Evolutionary conservation across 1,139 yeast species (phyloP).

Genomic region (Pichia sp.): DNA sequence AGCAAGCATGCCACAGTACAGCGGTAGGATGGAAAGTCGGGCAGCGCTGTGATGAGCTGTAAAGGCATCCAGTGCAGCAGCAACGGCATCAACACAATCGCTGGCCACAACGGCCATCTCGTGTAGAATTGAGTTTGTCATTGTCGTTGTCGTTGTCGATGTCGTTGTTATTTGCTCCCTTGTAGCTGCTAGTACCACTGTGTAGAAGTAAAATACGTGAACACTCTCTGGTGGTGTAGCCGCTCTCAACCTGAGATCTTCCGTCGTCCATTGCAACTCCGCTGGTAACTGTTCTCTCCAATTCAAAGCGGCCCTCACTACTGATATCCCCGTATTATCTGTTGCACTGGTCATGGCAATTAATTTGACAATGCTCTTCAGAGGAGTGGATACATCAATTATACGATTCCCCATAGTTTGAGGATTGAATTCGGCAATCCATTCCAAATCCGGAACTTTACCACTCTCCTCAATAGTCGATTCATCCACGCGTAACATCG

Average conservation of each 20-base stretch:
- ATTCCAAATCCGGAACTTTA: slow-evolving; percentile 40
- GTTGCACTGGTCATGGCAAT: slow-evolving; percentile 35
- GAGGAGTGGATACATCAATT: slow-evolving; percentile 22
- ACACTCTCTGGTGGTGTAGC: slow-evolving; percentile 44
- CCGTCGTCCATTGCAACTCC: slow-evolving; percentile 17
- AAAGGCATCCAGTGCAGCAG: too few relatives aligned
- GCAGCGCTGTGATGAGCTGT: too few relatives aligned
- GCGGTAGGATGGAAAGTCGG: too few relatives aligned
- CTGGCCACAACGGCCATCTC: too few relatives aligned
- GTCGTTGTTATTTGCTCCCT: too few relatives aligned
- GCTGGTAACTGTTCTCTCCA: slow-evolving; percentile 8
- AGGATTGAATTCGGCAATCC: slow-evolving; percentile 43
- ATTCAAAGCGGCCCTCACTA: not conserved
- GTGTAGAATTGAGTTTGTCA: too few relatives aligned
- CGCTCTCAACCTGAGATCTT: slow-evolving; percentile 28
- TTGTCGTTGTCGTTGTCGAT: too few relatives aligned
- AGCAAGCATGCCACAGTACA: too few relatives aligned
- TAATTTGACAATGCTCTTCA: slow-evolving; percentile 30
- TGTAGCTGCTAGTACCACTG: too few relatives aligned
- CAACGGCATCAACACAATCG: too few relatives aligned
- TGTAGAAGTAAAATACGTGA: slow-evolving; percentile 52
- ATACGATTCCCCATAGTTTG: slow-evolving; percentile 39
- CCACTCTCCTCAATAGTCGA: slow-evolving; percentile 41
- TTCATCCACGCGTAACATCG: slow-evolving; percentile 48
- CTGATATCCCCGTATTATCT: not conserved